Percentiles rank a stretch among this genome's conserved stretches.
These are phyloP conservation scores for Acer yangbiense DNA, from an alignment of 345 rosid species.

Conservation along the genomic window DNA sequence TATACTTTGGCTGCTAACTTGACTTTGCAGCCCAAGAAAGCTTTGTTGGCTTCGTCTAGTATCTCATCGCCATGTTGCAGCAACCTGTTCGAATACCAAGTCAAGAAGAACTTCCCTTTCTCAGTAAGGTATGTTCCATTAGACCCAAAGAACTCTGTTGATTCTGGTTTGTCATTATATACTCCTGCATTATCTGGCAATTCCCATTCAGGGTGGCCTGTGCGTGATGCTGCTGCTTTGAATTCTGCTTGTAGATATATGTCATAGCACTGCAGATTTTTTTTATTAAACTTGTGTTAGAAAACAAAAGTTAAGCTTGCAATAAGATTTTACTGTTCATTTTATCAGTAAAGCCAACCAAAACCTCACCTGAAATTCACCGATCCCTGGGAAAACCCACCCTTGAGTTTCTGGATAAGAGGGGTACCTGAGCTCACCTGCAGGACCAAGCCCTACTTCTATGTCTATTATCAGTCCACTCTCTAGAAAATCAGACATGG, in stretches of 20 bases:
- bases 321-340: neutral
- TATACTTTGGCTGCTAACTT: slow-evolving; percentile 81
- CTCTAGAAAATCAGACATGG: slow-evolving; percentile 64
- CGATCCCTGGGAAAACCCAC: slow-evolving; percentile 83
- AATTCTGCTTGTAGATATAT: slow-evolving; percentile 62
- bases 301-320: neutral
- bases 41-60: slow-evolving; percentile 72
- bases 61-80: slow-evolving; percentile 77
- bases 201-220: slow-evolving; percentile 84
- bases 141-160: slow-evolving; percentile 58
- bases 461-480: slow-evolving; percentile 66
- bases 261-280: slow-evolving; percentile 63
- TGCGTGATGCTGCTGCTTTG: slow-evolving; percentile 57
- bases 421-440: slow-evolving; percentile 92
- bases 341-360: neutral
- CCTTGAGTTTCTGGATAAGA: slow-evolving; percentile 76
- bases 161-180: slow-evolving; percentile 63
- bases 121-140: slow-evolving; percentile 64
- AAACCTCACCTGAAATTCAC: slow-evolving; percentile 75
- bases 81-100: slow-evolving; percentile 76
- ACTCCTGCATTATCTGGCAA: slow-evolving; percentile 71
- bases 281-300: slow-evolving; percentile 13
- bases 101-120: slow-evolving; percentile 71
- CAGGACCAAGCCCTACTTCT: slow-evolving; percentile 87
- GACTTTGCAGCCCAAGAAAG: slow-evolving; percentile 66